Conservation (phyloP, 805 yeast species). For the Metschnikowia peoriensis region DNA sequence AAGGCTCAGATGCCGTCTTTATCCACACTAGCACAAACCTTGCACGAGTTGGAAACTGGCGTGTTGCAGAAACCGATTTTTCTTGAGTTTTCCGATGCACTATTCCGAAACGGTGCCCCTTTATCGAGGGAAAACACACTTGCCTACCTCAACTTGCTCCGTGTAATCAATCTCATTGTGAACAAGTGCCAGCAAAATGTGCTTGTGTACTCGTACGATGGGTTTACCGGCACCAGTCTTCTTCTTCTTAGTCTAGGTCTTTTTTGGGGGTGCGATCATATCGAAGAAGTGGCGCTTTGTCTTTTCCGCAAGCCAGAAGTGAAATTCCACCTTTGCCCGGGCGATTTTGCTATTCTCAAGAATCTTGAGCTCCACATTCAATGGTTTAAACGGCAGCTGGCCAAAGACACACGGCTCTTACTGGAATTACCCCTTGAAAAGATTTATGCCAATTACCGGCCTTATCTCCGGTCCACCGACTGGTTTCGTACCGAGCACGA, state of each 20-base stretch:
- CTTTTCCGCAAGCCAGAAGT: constrained; percentile 19
- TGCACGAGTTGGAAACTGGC: constrained; percentile 9
- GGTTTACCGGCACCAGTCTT: constrained; percentile 36
- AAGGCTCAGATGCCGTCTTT: constrained; percentile 19
- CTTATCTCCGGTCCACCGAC: constrained; percentile 18
- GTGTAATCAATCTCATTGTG: constrained; percentile 24
- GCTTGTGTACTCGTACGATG: constrained; percentile 36
- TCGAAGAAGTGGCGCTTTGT: constrained; percentile 27
- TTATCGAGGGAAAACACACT: constrained; percentile 26
- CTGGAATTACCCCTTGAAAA: constrained; percentile 3
- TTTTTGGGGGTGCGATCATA: constrained; percentile 14
- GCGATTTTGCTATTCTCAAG: constrained; percentile 29
- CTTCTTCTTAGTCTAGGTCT: constrained; percentile 21
- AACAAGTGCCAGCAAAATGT: constrained; percentile 21
- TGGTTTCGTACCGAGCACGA: constrained; percentile 34
- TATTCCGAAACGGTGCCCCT: constrained; percentile 21
- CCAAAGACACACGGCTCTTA: constrained; percentile 3
- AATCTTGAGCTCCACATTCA: constrained; percentile 30
- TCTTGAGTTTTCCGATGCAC: constrained; percentile 36
- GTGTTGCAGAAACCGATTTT: constrained; percentile 15
- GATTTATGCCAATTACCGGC: background rate
- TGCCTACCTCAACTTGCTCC: constrained; percentile 29
- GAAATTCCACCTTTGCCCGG: constrained; percentile 30
- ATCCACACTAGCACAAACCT: constrained; percentile 11
- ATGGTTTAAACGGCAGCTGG: constrained; percentile 20